Conservation (phyloP, 1,284 basidiomycete genomes). For the Cryptococcus sp. region DNA sequence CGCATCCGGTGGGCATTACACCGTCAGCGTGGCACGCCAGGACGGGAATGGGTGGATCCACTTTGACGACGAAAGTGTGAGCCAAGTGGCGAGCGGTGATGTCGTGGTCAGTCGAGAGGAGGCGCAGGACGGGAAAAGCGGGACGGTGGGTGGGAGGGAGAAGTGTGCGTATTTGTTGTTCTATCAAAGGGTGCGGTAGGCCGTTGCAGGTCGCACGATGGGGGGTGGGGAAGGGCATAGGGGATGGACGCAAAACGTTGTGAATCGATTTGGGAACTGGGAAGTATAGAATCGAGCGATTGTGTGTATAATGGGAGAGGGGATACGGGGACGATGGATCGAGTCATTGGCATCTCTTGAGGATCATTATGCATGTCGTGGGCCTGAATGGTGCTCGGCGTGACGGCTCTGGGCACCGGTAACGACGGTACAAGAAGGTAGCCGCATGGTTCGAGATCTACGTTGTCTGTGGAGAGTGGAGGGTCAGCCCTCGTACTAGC, state of each 20-base stretch:
- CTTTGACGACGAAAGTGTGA: constrained; percentile 88
- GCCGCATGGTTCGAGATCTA: too few relatives aligned
- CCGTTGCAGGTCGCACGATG: not conserved
- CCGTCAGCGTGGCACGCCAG: constrained; percentile 82
- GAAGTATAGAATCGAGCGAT: too few relatives aligned
- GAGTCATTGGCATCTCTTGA: too few relatives aligned
- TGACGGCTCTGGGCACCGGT: too few relatives aligned
- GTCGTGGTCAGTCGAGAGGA: constrained; percentile 61
- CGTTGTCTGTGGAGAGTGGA: too few relatives aligned
- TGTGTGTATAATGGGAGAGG: too few relatives aligned
- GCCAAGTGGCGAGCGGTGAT: constrained; percentile 64
- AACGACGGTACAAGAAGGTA: too few relatives aligned
- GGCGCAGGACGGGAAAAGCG: constrained; percentile 57
- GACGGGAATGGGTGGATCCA: constrained; percentile 70
- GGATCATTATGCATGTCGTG: too few relatives aligned
- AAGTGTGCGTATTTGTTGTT: constrained; percentile 79
- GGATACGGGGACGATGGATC: too few relatives aligned
- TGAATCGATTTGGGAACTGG: too few relatives aligned
- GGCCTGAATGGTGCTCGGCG: too few relatives aligned
- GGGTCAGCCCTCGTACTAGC: too few relatives aligned
- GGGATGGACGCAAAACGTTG: not conserved
- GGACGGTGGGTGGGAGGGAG: constrained; percentile 47
- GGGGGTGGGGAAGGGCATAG: not conserved
- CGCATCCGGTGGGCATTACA: constrained; percentile 93
- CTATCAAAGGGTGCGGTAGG: constrained; percentile 56